Evolutionary conservation across 2,329 filamentous ascomycete genomes (phyloP), one percentile per base, ranked within the genome.

Genomic region (Colletotrichum agaves): DNA sequence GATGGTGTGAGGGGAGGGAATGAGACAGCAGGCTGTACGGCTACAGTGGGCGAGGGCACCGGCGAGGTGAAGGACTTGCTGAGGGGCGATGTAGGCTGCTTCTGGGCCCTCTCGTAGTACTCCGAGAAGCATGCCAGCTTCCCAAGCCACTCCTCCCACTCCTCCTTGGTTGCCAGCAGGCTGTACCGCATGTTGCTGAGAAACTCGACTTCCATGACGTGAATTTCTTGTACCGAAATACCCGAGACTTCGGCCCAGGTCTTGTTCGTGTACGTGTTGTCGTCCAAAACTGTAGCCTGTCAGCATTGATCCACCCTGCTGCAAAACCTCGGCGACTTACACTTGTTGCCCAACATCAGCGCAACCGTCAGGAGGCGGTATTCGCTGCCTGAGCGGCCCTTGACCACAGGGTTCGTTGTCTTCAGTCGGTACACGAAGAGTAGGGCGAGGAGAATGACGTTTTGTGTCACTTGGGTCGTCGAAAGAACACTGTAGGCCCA

Each of bases 161-260:
- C 88, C 60, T 89, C 86, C 75, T 93, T 90, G 3, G 94, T 97
- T 3, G 93, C 93, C 76, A 95, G 90, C 7, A 99, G 84, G 73
- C 93, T 94, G 80, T 98, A 99, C 75, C 95, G 90, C 91, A 99
- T 97, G 79, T 98, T 98, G 83, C 95, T 98, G 70, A 99, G 84
- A 74, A 99, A 99, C 78, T 99, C 96, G n/a, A 99, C 96, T 78
- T 99, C 96, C 96, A 99, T 99, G 49, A 98, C 92, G 77, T 99
- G 96, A 58, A 99, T 97, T 79, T 99, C 96, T 69, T 91, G 90
- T 12, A 98, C 95, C 1, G 93, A 90, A 69, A 99, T 97, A 49
- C 93, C 92, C 1, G 96, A 98, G 11, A 99, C 96, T 74, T 99
- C 96, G 2, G 95, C 96, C 96, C 96, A 99, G 0, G 96, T 99